Conservation (phyloP, 441 rosid genomes). For the Syzygium syzygioides region DNA sequence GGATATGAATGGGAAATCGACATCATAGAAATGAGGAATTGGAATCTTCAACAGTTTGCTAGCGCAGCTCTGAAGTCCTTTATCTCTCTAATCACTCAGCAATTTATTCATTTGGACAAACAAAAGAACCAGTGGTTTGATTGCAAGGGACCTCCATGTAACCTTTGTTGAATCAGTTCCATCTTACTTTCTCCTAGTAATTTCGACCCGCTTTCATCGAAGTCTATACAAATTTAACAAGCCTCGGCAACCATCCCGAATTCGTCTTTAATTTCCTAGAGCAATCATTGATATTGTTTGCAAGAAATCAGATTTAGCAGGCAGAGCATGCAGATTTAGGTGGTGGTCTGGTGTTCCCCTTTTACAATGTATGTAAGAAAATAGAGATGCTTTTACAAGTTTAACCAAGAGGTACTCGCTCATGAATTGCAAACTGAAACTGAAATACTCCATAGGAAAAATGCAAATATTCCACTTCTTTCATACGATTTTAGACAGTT, state of each 20-base stretch:
- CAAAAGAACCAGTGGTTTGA: neutral
- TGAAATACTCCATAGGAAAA: neutral
- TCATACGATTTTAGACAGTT: neutral
- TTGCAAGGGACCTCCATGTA: neutral
- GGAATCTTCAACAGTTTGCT: neutral
- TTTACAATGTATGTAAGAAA: neutral
- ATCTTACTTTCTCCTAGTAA: neutral
- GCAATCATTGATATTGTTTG: neutral
- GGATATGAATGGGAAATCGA: neutral
- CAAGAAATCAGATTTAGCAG: neutral
- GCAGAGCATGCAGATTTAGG: neutral
- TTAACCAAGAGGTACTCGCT: neutral
- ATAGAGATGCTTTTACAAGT: neutral
- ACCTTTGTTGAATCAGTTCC: neutral
- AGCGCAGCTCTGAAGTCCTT: neutral
- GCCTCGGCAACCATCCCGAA: neutral
- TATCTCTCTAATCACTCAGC: neutral
- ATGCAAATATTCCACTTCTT: neutral
- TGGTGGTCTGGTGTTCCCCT: neutral
- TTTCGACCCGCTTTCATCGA: neutral
- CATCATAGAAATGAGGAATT: neutral
- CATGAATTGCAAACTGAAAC: neutral
- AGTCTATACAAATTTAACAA: neutral
- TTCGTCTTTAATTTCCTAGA: neutral
- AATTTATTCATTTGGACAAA: neutral